Conservation (phyloP, 2,329 filamentous ascomycete species). For the Talaromyces sp. region DNA sequence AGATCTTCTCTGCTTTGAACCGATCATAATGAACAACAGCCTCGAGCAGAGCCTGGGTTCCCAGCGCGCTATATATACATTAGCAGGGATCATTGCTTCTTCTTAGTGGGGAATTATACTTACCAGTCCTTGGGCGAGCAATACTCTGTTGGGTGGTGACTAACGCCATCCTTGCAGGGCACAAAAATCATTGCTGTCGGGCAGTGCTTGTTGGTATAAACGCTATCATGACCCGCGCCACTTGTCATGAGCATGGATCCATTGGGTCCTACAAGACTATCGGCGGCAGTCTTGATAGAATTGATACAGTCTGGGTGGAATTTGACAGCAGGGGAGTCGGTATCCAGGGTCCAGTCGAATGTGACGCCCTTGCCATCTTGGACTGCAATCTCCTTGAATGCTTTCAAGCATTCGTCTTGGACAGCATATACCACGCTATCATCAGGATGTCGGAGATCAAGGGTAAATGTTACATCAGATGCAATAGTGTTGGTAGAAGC, state of each 20-base stretch:
- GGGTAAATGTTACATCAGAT: slow-evolving; percentile 63
- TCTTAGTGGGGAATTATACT: slow-evolving; percentile 6
- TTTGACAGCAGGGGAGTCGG: slow-evolving; percentile 56
- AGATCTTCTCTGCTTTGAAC: neutral
- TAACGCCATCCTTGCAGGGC: slow-evolving; percentile 60
- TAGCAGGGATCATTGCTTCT: neutral
- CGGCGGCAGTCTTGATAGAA: slow-evolving; percentile 60
- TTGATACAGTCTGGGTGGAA: slow-evolving; percentile 67
- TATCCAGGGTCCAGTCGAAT: slow-evolving; percentile 62
- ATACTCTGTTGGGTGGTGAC: slow-evolving; percentile 62
- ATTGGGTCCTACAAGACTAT: slow-evolving; percentile 55
- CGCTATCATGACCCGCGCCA: slow-evolving; percentile 64
- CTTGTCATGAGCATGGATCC: slow-evolving; percentile 54
- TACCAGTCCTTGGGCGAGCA: slow-evolving; percentile 51
- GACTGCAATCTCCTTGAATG: slow-evolving; percentile 59
- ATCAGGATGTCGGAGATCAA: slow-evolving; percentile 64
- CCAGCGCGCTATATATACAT: slow-evolving; percentile 26
- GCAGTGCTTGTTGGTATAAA: slow-evolving; percentile 57
- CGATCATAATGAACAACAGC: slow-evolving; percentile 45
- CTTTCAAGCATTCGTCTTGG: slow-evolving; percentile 55
- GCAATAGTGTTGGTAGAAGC: slow-evolving; percentile 71
- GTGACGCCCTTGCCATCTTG: slow-evolving; percentile 55
- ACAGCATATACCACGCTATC: slow-evolving; percentile 59
- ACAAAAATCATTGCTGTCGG: slow-evolving; percentile 68
- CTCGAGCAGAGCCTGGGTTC: slow-evolving; percentile 52